A percentile compares a stretch with the other conserved stretches of the same genome.
phyloP scores from a whole-genome alignment of 495 filamentous ascomycete genomes.

The Tirmania nivea region DNA sequence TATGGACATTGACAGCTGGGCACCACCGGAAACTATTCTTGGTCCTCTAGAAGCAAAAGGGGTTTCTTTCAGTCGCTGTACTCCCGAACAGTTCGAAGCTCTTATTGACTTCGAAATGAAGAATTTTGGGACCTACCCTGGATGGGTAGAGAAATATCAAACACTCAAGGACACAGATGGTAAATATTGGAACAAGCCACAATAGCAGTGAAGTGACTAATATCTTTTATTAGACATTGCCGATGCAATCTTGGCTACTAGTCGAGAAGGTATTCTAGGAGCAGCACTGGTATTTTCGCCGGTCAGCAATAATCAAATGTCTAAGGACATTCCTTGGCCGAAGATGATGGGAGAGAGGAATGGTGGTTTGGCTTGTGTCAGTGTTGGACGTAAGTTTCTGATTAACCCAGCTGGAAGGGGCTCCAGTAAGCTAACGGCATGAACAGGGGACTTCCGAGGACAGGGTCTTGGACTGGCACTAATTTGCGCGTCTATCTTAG shows the following conservation, averaged over 20 bases:
- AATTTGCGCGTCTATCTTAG: conserved; percentile 19
- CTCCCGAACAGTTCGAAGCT: conserved; percentile 28
- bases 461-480: conserved; percentile 16
- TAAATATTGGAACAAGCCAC: neutral
- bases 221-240: conserved; percentile 30
- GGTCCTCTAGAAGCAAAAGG: conserved; percentile 18
- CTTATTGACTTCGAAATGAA: conserved; percentile 35
- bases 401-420: neutral
- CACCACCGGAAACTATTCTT: conserved; percentile 20
- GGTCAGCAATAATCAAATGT: conserved; percentile 29
- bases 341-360: conserved; percentile 31
- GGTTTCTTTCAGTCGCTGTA: conserved; percentile 27
- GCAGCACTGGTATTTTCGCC: conserved; percentile 34
- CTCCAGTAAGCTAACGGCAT: neutral
- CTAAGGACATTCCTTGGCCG: conserved; percentile 38
- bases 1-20: conserved; percentile 32
- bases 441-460: conserved; percentile 14
- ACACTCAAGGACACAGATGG: conserved; percentile 17
- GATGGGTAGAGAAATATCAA: conserved; percentile 21
- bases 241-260: conserved; percentile 24
- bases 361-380: conserved; percentile 39
- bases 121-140: conserved; percentile 17
- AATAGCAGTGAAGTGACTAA: no score
- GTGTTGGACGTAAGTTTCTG: conserved; percentile 28
- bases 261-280: conserved; percentile 28